Evolutionary conservation across 2,329 filamentous ascomycete species (phyloP).

Genomic region (Paraphaeosphaeria minitans): DNA sequence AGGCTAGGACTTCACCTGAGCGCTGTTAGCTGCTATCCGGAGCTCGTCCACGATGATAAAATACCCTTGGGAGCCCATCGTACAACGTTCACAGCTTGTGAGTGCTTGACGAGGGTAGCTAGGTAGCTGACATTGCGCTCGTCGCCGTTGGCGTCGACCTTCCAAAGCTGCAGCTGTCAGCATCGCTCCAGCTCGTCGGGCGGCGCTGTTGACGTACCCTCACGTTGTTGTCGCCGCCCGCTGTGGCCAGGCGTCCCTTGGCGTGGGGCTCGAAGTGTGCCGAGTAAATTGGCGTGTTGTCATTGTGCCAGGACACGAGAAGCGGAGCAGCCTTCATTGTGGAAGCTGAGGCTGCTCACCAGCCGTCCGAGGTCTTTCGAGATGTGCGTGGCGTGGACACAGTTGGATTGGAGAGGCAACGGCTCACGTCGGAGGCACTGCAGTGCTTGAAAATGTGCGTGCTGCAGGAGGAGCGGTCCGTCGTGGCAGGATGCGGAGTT

Average conservation of each 20-base stretch:
- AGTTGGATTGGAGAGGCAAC: background rate
- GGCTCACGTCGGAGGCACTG: background rate
- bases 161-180: slow-evolving; percentile 75
- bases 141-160: slow-evolving; percentile 80
- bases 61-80: slow-evolving; percentile 92
- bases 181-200: slow-evolving; percentile 17
- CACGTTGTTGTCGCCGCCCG: slow-evolving; percentile 95
- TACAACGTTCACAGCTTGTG: slow-evolving; percentile 97
- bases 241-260: slow-evolving; percentile 90
- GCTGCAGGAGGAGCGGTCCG: slow-evolving; percentile 11
- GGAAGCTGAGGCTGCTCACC: slow-evolving; percentile 27
- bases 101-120: slow-evolving; percentile 89
- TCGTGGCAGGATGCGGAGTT: slow-evolving; percentile 9
- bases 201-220: slow-evolving; percentile 63
- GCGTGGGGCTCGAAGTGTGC: slow-evolving; percentile 94
- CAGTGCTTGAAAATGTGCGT: slow-evolving; percentile 12
- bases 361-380: slow-evolving; percentile 18
- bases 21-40: slow-evolving; percentile 23
- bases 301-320: slow-evolving; percentile 98
- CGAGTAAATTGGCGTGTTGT: slow-evolving; percentile 95
- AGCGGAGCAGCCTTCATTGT: slow-evolving; percentile 93
- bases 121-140: slow-evolving; percentile 90
- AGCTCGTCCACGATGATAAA: slow-evolving; percentile 19
- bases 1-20: slow-evolving; percentile 87
- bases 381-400: background rate